Evolutionary conservation across 139 green algal genomes (phyloP).

Genomic region (Diplosphaera chodatii): DNA sequence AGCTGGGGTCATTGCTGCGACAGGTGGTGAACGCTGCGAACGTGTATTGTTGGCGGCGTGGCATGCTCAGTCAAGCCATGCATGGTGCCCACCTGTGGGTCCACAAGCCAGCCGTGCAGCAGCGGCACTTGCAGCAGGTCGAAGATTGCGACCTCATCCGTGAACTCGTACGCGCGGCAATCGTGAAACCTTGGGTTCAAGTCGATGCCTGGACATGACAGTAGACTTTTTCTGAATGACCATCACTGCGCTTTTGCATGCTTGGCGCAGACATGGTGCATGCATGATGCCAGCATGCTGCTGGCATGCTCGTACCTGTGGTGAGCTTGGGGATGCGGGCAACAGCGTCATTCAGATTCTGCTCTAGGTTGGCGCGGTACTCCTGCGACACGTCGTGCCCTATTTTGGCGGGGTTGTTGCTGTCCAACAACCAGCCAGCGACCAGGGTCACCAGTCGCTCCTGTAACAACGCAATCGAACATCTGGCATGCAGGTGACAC

Average conservation of each 20-base stretch:
- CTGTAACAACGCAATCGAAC: too few relatives aligned
- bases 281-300: too few relatives aligned
- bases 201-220: not conserved
- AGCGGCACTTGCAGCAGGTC: slow-evolving; percentile 90
- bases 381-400: not conserved
- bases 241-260: too few relatives aligned
- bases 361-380: slow-evolving; percentile 48
- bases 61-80: too few relatives aligned
- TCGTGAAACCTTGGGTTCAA: slow-evolving; percentile 11
- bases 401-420: slow-evolving; percentile 24
- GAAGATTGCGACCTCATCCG: slow-evolving; percentile 81
- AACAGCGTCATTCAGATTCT: slow-evolving; percentile 58
- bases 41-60: too few relatives aligned
- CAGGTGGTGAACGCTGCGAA: too few relatives aligned
- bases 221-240: too few relatives aligned
- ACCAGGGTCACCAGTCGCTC: slow-evolving; percentile 62
- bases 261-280: too few relatives aligned
- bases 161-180: slow-evolving; percentile 57
- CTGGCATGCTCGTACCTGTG: too few relatives aligned
- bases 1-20: too few relatives aligned
- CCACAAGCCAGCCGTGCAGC: slow-evolving; percentile 91
- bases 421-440: slow-evolving; percentile 68
- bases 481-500: too few relatives aligned
- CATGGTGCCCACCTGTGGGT: slow-evolving; percentile 60
- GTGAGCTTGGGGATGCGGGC: slow-evolving; percentile 62